Evolutionary conservation across 257 asterid genomes (phyloP).

Genomic region (Fraxinus pennsylvanica): DNA sequence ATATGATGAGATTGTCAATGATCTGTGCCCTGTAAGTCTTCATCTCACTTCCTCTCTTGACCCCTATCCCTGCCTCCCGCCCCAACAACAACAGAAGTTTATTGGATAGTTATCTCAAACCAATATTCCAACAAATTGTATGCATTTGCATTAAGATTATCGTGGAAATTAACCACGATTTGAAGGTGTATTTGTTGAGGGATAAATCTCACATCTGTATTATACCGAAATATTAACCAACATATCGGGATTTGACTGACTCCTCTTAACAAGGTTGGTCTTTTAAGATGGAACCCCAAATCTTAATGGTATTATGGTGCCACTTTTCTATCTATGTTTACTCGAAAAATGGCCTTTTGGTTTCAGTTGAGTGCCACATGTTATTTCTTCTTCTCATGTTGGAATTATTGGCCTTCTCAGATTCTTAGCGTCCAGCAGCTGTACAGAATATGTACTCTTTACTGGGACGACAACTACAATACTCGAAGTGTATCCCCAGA

Average conservation of each 20-base stretch:
- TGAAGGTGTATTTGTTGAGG: not conserved
- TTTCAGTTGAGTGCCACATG: not conserved
- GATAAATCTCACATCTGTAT: not conserved
- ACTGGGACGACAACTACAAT: constrained; percentile 94
- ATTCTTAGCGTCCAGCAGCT: constrained; percentile 96
- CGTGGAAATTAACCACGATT: not conserved
- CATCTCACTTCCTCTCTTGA: constrained; percentile 16
- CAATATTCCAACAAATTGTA: not conserved
- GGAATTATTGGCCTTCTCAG: constrained; percentile 47
- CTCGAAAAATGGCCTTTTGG: not conserved
- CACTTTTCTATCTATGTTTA: not conserved
- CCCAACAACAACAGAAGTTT: not conserved
- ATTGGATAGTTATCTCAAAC: not conserved
- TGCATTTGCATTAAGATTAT: not conserved
- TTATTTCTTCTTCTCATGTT: constrained; percentile 23
- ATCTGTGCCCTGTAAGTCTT: constrained; percentile 92
- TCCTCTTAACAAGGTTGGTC: no score
- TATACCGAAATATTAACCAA: no score
- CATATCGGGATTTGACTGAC: no score
- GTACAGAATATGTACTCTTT: constrained; percentile 91
- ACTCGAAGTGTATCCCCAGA: constrained; percentile 90
- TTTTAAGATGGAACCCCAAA: no score
- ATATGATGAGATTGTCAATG: constrained; percentile 88
- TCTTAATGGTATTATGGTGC: not conserved
- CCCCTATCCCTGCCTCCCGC: not conserved